These are phyloP conservation scores for Trichomonascaceae sp. DNA, from an alignment of 1,139 yeast genomes.

Conservation along the genomic window DNA sequence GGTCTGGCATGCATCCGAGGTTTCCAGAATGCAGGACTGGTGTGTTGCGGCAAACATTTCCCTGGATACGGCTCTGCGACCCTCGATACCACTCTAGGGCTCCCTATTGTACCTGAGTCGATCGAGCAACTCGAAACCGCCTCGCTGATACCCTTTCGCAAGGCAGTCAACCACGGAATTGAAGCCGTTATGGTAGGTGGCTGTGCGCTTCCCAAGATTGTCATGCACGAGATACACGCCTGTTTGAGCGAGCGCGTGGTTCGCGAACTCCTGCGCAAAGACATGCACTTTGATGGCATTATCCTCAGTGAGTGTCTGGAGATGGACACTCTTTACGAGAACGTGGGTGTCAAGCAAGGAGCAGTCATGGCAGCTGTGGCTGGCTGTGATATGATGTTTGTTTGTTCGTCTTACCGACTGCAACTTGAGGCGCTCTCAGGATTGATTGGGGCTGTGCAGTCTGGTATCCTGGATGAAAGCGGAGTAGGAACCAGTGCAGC, in stretches of 20 bases:
- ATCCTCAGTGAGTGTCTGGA: conserved; percentile 56
- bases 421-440: conserved; percentile 51
- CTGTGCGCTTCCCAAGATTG: conserved; percentile 52
- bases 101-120: conserved; percentile 48
- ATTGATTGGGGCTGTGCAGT: conserved; percentile 38
- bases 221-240: conserved; percentile 52
- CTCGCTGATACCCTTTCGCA: conserved; percentile 41
- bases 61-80: conserved; percentile 57
- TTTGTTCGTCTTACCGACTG: conserved; percentile 43
- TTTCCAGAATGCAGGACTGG: conserved; percentile 40
- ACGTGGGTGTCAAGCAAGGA: conserved; percentile 56
- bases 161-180: conserved; percentile 33
- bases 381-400: conserved; percentile 54
- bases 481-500: conserved; percentile 31
- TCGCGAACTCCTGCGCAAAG: conserved; percentile 39
- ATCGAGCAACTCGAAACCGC: conserved; percentile 40
- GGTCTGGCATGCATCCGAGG: conserved; percentile 47
- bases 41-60: conserved; percentile 51
- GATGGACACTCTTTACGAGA: conserved; percentile 50
- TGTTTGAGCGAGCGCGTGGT: conserved; percentile 48
- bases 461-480: conserved; percentile 41
- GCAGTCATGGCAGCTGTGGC: conserved; percentile 50
- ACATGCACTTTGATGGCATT: conserved; percentile 43
- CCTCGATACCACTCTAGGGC: conserved; percentile 43
- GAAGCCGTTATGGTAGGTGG: conserved; percentile 57